Evolutionary conservation across 805 yeast species (phyloP).

Genomic region (Cyberlindnera mississippiensis): DNA sequence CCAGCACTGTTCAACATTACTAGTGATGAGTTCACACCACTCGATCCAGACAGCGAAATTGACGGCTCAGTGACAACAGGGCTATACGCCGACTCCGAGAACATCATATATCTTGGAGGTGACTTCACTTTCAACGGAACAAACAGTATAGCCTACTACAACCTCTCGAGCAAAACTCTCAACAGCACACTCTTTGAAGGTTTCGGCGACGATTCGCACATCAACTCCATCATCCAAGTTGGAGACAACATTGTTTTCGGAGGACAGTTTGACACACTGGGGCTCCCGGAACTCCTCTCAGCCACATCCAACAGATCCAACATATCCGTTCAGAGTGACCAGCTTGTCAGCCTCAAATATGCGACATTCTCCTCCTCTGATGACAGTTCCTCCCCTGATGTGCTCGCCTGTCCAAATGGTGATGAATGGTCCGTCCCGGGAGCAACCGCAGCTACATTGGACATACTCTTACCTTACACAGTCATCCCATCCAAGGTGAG

Average conservation of each 20-base stretch:
- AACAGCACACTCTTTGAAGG: conserved; percentile 67
- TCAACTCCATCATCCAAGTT: conserved; percentile 59
- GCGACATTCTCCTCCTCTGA: conserved; percentile 49
- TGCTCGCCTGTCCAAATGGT: conserved; percentile 50
- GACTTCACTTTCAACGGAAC: conserved; percentile 51
- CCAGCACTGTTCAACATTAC: conserved; percentile 34
- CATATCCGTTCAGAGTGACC: conserved; percentile 49
- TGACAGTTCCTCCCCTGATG: conserved; percentile 27
- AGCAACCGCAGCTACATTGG: conserved; percentile 59
- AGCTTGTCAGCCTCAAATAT: conserved; percentile 53
- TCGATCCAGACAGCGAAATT: conserved; percentile 25
- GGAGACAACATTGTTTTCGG: conserved; percentile 66
- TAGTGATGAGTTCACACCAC: conserved; percentile 21
- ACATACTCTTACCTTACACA: conserved; percentile 51
- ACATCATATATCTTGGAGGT: conserved; percentile 77
- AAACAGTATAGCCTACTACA: conserved; percentile 62
- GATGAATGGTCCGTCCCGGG: conserved; percentile 50
- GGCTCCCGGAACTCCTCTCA: conserved; percentile 24
- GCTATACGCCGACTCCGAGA: conserved; percentile 42
- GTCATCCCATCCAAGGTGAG: conserved; percentile 69
- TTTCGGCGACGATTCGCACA: conserved; percentile 53
- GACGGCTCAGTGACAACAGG: conserved; percentile 42
- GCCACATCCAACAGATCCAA: conserved; percentile 37
- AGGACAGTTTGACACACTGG: conserved; percentile 59
- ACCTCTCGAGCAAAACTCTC: conserved; percentile 40